Evolutionary conservation across 306 rosid species (phyloP).

Genomic region (Malus orientalis): DNA sequence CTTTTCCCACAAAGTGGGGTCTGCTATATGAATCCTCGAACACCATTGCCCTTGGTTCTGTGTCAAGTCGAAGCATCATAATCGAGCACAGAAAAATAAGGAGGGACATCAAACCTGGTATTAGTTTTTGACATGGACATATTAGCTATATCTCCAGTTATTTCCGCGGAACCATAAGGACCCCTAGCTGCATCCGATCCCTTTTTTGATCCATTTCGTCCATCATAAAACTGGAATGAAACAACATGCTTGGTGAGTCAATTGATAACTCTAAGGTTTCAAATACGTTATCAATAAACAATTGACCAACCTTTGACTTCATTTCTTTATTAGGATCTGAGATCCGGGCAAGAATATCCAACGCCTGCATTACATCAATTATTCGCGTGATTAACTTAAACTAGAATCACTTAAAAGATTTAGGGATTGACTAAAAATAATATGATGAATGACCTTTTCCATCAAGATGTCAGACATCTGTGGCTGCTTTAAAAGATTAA

Average conservation of each 20-base stretch:
- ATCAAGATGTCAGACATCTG: slow-evolving; percentile 31
- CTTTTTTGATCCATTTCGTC: slow-evolving; percentile 46
- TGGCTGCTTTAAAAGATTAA: slow-evolving; percentile 42
- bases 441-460: slow-evolving; percentile 46
- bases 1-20: too few species aligned
- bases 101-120: slow-evolving; percentile 27
- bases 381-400: slow-evolving; percentile 21
- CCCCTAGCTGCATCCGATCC: slow-evolving; percentile 15
- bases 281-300: slow-evolving; percentile 16
- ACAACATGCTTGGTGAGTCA: slow-evolving; percentile 35
- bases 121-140: slow-evolving; percentile 18
- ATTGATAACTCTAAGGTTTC: slow-evolving; percentile 12
- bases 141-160: slow-evolving; percentile 20
- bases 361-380: slow-evolving; percentile 46
- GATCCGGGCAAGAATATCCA: slow-evolving; percentile 58
- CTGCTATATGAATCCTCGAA: too few species aligned
- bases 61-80: neutral
- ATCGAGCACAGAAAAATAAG: neutral
- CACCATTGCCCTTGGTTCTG: too few species aligned
- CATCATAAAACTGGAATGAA: slow-evolving; percentile 66
- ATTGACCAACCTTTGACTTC: slow-evolving; percentile 64
- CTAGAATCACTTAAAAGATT: neutral
- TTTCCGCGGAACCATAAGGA: slow-evolving; percentile 18
- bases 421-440: slow-evolving; percentile 1
- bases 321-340: slow-evolving; percentile 69